These are phyloP conservation scores for Exserohilum rostratum DNA, from an alignment of 2,329 filamentous ascomycete genomes.

Conservation along the genomic window DNA sequence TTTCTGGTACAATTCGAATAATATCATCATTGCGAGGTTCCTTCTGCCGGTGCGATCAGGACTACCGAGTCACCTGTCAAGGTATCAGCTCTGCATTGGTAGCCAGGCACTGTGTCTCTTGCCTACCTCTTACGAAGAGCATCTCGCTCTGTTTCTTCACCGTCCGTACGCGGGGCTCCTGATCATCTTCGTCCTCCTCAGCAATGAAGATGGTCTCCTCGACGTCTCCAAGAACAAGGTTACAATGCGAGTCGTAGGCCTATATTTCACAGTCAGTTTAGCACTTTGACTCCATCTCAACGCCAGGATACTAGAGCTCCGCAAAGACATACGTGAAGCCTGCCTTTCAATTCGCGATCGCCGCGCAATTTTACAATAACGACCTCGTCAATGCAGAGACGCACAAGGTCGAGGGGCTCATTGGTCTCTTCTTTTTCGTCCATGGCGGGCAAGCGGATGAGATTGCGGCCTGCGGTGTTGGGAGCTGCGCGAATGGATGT, in stretches of 20 bases:
- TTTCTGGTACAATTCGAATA: slow-evolving; percentile 10
- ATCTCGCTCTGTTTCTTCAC: slow-evolving; percentile 98
- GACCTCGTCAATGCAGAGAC: slow-evolving; percentile 90
- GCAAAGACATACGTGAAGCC: slow-evolving; percentile 74
- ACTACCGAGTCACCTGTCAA: slow-evolving; percentile 57
- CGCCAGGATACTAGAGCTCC: not conserved
- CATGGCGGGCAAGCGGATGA: slow-evolving; percentile 60
- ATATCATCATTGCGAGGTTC: slow-evolving; percentile 33
- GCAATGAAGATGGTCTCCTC: slow-evolving; percentile 96
- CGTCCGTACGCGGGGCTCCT: slow-evolving; percentile 65
- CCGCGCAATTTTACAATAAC: slow-evolving; percentile 97
- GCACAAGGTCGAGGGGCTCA: slow-evolving; percentile 94
- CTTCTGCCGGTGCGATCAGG: slow-evolving; percentile 52
- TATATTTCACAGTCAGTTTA: slow-evolving; percentile 49
- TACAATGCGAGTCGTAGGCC: slow-evolving; percentile 99
- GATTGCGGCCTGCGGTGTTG: slow-evolving; percentile 11
- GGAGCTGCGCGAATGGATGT: slow-evolving; percentile 15
- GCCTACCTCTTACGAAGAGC: slow-evolving; percentile 90
- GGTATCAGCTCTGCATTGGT: slow-evolving; percentile 3
- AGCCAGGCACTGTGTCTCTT: not conserved
- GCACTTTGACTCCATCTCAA: not conserved
- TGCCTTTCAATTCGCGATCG: slow-evolving; percentile 92
- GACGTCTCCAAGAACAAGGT: slow-evolving; percentile 92
- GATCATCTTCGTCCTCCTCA: slow-evolving; percentile 84
- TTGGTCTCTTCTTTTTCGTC: slow-evolving; percentile 80